phyloP scores from a whole-genome alignment of 257 asterid genomes.

The Solanum chmielewskii region DNA sequence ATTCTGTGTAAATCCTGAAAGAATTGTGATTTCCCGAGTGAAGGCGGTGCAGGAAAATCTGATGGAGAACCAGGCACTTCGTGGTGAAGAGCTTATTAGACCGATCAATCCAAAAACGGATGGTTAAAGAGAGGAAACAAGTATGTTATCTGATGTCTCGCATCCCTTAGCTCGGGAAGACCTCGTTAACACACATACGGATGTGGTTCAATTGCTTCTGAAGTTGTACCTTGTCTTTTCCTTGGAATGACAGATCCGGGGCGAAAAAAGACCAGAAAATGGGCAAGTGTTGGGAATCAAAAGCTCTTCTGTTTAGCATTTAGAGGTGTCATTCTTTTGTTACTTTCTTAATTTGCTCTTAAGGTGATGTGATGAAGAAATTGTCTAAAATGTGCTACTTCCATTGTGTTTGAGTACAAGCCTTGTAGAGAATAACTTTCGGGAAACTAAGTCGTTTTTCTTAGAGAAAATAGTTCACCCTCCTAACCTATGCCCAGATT shows the following conservation, averaged over 20 bases:
- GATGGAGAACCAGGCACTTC: conserved; percentile 32
- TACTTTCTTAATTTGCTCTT: neutral
- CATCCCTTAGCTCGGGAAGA: neutral
- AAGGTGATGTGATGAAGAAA: neutral
- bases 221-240: neutral
- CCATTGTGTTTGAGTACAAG: neutral
- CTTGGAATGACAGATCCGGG: neutral
- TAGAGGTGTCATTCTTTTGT: neutral
- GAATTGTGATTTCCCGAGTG: neutral
- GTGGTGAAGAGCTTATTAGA: neutral
- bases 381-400: neutral
- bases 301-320: neutral
- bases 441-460: neutral
- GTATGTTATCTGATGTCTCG: neutral
- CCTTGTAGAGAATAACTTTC: neutral
- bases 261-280: neutral
- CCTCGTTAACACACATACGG: neutral
- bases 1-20: neutral
- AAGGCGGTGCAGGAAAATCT: conserved; percentile 82
- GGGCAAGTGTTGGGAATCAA: neutral
- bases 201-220: neutral
- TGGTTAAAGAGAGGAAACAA: neutral
- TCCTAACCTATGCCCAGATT: no score
- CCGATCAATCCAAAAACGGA: conserved; percentile 4
- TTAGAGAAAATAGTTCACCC: neutral